Conservation (phyloP, 2,329 filamentous ascomycete species). For the Alternaria novae-zelandiae region DNA sequence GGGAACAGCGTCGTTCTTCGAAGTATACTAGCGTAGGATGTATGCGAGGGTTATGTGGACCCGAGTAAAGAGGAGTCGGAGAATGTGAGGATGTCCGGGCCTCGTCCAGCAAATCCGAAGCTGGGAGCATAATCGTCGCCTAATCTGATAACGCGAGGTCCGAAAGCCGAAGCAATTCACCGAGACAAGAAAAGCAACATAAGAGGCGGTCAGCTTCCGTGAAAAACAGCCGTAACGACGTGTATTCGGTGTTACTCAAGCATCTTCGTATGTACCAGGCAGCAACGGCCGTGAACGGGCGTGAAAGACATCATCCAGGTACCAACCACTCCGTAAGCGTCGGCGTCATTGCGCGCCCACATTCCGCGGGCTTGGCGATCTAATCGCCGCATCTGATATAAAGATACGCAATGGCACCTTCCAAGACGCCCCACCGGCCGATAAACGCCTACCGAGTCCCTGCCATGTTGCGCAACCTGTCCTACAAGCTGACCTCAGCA, state of each 20-base stretch:
- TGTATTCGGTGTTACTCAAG: no score
- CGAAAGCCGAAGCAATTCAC: conserved; percentile 2
- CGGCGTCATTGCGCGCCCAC: conserved; percentile 27
- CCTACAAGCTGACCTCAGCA: conserved; percentile 45
- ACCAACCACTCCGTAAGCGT: conserved; percentile 2
- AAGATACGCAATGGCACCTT: conserved; percentile 28
- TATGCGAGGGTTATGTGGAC: background rate
- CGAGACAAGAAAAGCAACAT: background rate
- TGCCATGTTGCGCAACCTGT: conserved; percentile 45
- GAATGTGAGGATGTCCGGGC: conserved; percentile 2
- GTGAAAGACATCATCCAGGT: conserved; percentile 2
- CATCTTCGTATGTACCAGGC: no score
- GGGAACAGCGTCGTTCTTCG: background rate
- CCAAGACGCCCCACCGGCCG: conserved; percentile 30
- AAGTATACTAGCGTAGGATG: background rate
- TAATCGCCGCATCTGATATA: conserved; percentile 47
- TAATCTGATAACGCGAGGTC: background rate
- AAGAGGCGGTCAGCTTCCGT: background rate
- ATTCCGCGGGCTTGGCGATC: conserved; percentile 45
- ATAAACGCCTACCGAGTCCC: conserved; percentile 46
- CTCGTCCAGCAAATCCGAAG: background rate
- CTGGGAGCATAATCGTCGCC: background rate
- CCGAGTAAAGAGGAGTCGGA: conserved; percentile 2
- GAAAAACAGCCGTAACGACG: no score
- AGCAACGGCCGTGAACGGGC: background rate